Conservation (phyloP, 352 stramenopile genomes). For the Globisporangium orthogonon region DNA sequence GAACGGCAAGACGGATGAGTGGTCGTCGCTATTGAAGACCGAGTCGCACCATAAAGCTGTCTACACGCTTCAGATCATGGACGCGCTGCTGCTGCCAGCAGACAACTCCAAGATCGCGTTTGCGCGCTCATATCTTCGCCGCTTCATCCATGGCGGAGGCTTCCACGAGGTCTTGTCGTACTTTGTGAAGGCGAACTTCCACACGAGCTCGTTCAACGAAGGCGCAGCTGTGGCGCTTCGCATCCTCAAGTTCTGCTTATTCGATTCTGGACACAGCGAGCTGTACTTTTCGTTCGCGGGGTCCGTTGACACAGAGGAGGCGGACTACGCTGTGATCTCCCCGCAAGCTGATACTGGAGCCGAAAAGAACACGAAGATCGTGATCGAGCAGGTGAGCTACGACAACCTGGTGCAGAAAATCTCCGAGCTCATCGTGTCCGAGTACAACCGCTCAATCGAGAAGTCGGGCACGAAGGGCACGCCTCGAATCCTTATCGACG, state of each 20-base stretch:
- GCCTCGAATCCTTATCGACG: conserved; percentile 76
- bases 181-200: conserved; percentile 69
- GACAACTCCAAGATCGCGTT: conserved; percentile 50
- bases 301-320: conserved; percentile 13
- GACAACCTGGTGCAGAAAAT: conserved; percentile 74
- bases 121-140: conserved; percentile 53
- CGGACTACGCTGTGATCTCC: conserved; percentile 13
- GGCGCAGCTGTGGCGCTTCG: conserved; percentile 72
- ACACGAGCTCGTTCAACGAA: conserved; percentile 76
- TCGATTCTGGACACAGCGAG: conserved; percentile 60
- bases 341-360: conserved; percentile 6
- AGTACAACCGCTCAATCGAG: conserved; percentile 36
- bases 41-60: conserved; percentile 78
- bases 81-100: conserved; percentile 72
- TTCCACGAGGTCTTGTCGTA: conserved; percentile 83
- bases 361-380: conserved; percentile 30
- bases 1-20: conserved; percentile 34
- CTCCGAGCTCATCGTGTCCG: conserved; percentile 67
- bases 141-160: conserved; percentile 68
- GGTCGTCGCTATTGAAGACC: conserved; percentile 59
- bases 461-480: conserved; percentile 28
- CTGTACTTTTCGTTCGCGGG: conserved; percentile 24
- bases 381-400: conserved; percentile 54
- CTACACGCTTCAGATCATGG: conserved; percentile 86
- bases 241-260: conserved; percentile 82